Percentiles rank a stretch among this genome's conserved stretches.
These are phyloP conservation scores for Pseudomonodictys pantanalensis DNA, from an alignment of 495 filamentous ascomycete species.

Conservation along the genomic window DNA sequence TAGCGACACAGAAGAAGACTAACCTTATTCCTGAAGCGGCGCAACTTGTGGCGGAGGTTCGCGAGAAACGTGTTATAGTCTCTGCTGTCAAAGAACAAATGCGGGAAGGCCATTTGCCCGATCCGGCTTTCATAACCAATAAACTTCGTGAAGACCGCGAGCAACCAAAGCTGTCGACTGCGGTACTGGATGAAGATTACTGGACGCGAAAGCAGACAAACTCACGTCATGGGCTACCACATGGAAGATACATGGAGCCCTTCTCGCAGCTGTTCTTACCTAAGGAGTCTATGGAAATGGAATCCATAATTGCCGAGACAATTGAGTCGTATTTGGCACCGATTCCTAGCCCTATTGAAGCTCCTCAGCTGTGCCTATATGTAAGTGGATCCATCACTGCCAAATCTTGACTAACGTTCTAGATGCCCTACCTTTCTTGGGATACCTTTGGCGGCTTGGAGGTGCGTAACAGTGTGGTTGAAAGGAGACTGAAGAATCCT, in stretches of 20 bases:
- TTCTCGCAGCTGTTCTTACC: constrained; percentile 8
- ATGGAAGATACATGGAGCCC: constrained; percentile 15
- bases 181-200: not conserved
- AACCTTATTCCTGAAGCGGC: constrained; percentile 1
- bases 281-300: not conserved
- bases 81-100: not conserved
- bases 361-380: constrained; percentile 8
- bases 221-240: constrained; percentile 7
- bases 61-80: not conserved
- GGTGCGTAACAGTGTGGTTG: not conserved
- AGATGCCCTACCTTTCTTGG: constrained; percentile 20
- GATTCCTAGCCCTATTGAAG: constrained; percentile 7
- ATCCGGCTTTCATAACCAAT: not conserved
- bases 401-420: not conserved
- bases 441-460: constrained; percentile 7
- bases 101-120: not conserved
- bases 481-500: not conserved
- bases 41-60: not conserved
- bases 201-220: constrained; percentile 5
- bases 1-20: not conserved
- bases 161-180: not conserved
- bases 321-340: not conserved
- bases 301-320: not conserved
- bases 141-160: constrained; percentile 4
- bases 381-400: not conserved